phyloP scores from a whole-genome alignment of 1,139 yeast genomes.

The Suhomyces chickasaworum region DNA sequence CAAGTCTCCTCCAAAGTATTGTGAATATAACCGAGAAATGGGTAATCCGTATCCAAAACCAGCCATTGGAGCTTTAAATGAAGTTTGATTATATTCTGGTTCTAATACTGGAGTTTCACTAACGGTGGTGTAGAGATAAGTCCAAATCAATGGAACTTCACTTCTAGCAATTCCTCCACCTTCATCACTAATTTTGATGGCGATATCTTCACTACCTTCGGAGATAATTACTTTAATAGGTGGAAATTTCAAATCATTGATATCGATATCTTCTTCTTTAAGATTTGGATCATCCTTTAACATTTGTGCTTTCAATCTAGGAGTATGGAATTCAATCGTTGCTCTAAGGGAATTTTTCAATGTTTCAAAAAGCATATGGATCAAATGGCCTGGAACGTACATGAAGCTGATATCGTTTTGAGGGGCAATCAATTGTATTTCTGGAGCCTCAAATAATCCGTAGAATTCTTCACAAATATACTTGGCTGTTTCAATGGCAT shows the following conservation, averaged over 20 bases:
- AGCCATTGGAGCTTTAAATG: slow-evolving; percentile 89
- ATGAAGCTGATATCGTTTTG: slow-evolving; percentile 67
- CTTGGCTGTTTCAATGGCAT: slow-evolving; percentile 84
- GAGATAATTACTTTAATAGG: slow-evolving; percentile 86
- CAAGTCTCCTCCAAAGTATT: slow-evolving; percentile 90
- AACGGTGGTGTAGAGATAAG: slow-evolving; percentile 87
- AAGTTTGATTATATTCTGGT: slow-evolving; percentile 54
- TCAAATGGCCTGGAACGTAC: slow-evolving; percentile 89
- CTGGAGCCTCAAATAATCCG: slow-evolving; percentile 80
- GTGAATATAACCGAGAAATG: slow-evolving; percentile 79
- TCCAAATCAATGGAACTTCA: slow-evolving; percentile 86
- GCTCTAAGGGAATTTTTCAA: slow-evolving; percentile 83
- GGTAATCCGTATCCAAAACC: slow-evolving; percentile 94
- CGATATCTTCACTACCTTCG: slow-evolving; percentile 90
- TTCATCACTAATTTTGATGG: slow-evolving; percentile 90
- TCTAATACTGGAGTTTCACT: slow-evolving; percentile 71
- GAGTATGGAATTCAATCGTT: slow-evolving; percentile 74
- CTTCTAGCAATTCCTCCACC: slow-evolving; percentile 93
- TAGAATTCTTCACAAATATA: slow-evolving; percentile 88
- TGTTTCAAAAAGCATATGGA: slow-evolving; percentile 86
- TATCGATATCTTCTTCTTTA: slow-evolving; percentile 46
- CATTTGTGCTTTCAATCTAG: slow-evolving; percentile 40
- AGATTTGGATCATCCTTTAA: slow-evolving; percentile 46
- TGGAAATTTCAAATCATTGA: slow-evolving; percentile 73
- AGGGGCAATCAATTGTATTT: slow-evolving; percentile 74